A percentile compares a stretch with the other conserved stretches of the same genome.
These are phyloP conservation scores for Neurospora sp. DNA, from an alignment of 495 filamentous ascomycete genomes.

Conservation along the genomic window DNA sequence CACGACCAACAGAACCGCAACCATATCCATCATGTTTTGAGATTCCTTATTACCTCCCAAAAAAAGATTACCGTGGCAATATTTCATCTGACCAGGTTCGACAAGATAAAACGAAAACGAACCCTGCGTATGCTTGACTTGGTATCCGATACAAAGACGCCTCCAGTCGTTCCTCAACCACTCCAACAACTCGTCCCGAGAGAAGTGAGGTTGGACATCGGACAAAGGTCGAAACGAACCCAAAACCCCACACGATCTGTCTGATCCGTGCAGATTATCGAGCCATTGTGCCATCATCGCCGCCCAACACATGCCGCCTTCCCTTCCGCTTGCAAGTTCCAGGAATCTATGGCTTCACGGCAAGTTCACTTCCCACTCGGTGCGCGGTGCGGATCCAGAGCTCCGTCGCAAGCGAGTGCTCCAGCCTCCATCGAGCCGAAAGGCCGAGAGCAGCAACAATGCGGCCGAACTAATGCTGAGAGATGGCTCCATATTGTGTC, in stretches of 20 bases:
- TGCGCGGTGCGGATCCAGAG: not conserved
- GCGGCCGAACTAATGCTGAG: not conserved
- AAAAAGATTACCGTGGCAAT: not conserved
- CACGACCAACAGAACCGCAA: constrained; percentile 1
- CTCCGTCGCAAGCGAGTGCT: not conserved
- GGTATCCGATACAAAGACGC: not conserved
- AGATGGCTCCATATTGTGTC: not conserved
- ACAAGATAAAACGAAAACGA: not conserved
- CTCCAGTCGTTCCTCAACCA: not conserved
- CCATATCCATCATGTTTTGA: not conserved
- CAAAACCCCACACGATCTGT: not conserved
- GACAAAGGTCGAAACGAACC: not conserved
- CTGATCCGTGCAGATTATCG: not conserved
- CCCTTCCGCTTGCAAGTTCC: not conserved
- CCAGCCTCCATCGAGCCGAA: not conserved
- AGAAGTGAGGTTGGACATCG: not conserved
- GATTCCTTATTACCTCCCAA: not conserved
- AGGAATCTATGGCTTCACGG: not conserved
- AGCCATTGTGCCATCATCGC: not conserved
- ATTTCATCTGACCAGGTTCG: not conserved
- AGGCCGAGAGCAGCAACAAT: not conserved
- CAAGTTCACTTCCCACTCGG: not conserved
- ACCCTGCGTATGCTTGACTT: not conserved
- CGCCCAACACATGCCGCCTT: not conserved
- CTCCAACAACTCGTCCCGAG: not conserved